These are phyloP conservation scores for Xylariaceae sp. DNA, from an alignment of 2,329 filamentous ascomycete species.

Conservation along the genomic window DNA sequence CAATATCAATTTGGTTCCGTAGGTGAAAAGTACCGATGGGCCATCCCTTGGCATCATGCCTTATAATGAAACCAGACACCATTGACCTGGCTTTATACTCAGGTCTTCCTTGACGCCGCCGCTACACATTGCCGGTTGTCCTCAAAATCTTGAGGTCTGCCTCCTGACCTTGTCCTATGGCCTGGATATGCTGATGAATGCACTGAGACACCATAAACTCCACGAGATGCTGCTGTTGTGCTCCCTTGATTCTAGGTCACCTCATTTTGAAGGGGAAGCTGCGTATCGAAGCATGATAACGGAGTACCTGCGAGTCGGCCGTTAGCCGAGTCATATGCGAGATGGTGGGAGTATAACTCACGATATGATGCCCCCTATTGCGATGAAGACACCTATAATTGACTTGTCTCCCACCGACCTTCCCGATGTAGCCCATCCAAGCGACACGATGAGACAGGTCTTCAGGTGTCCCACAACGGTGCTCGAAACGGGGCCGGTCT, in stretches of 20 bases:
- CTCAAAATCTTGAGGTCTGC: no score
- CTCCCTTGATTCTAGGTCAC: slow-evolving; percentile 6
- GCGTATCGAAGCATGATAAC: slow-evolving; percentile 38
- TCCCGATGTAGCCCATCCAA: slow-evolving; percentile 53
- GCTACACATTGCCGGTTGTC: no score
- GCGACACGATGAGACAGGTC: slow-evolving; percentile 56
- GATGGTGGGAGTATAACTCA: slow-evolving; percentile 28
- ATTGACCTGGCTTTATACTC: no score
- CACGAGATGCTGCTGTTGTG: no score
- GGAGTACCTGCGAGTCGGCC: slow-evolving; percentile 33
- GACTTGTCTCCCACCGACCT: slow-evolving; percentile 49
- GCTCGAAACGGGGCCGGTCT: slow-evolving; percentile 55
- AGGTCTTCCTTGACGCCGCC: no score
- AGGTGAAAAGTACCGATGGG: no score
- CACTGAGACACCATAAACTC: no score
- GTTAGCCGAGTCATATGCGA: slow-evolving; percentile 4
- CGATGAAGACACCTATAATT: slow-evolving; percentile 46
- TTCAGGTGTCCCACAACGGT: slow-evolving; percentile 61
- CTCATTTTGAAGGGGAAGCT: not conserved
- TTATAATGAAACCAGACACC: no score
- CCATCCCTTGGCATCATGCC: no score
- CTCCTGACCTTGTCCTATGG: no score
- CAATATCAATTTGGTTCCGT: no score
- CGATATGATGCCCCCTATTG: slow-evolving; percentile 49
- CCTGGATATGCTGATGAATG: no score